A percentile compares a stretch with the other conserved stretches of the same genome.
phyloP scores from a whole-genome alignment of 208 protist genomes.

The Leishmania arabica region DNA sequence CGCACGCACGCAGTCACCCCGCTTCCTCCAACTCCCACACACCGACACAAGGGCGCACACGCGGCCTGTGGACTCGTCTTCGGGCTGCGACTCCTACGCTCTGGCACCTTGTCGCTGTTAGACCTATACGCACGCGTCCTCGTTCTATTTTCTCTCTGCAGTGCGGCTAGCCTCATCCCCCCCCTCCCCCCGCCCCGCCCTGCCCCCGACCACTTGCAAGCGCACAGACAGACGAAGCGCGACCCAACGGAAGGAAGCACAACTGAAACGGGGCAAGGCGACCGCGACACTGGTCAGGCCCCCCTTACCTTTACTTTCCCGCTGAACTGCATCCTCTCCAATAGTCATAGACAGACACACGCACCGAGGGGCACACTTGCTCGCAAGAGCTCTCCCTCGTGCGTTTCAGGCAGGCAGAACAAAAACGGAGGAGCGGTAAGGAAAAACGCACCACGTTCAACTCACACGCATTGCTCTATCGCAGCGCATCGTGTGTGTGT shows the following conservation, averaged over 20 bases:
- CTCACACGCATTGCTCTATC: not conserved
- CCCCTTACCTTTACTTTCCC: too few relatives aligned
- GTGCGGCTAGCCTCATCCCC: not conserved
- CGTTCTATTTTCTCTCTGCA: not conserved
- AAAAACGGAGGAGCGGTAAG: not conserved
- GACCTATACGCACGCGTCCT: not conserved
- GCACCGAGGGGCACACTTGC: not conserved
- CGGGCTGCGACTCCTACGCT: not conserved
- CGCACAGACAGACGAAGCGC: not conserved
- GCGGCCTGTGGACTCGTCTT: not conserved
- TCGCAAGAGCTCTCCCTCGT: not conserved
- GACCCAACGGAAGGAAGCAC: not conserved
- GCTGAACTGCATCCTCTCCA: not conserved
- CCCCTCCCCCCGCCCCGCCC: too few relatives aligned
- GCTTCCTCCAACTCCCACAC: not conserved
- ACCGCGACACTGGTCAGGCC: not conserved
- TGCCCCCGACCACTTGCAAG: not conserved
- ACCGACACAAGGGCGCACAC: not conserved
- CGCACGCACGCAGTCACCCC: not conserved
- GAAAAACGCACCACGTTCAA: not conserved
- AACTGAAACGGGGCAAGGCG: not conserved
- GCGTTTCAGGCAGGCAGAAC: not conserved
- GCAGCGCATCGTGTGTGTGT: not conserved
- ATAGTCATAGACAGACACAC: constrained; percentile 5
- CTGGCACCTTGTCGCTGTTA: not conserved